Evolutionary conservation across 176 grass and related monocot species (phyloP), one percentile per base, ranked within the genome.

Genomic region (Aegilops tauschii): DNA sequence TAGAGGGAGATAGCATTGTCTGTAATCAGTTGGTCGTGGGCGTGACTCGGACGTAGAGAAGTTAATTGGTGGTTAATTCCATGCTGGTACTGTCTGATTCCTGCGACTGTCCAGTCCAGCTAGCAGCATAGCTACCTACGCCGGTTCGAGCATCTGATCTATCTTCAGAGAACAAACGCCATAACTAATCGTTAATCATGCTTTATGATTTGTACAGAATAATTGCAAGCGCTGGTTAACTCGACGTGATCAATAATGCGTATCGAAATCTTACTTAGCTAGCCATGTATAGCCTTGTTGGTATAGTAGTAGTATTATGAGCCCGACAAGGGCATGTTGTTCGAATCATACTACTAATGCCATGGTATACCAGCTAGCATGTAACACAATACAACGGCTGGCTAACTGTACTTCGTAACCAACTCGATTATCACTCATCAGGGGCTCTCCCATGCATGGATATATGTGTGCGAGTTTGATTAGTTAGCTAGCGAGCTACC

Each of bases 241-340:
- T 42, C 39, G 39, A 42, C 39, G 39, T 10, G 39, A 42, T 42
- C 39, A 0, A 42, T 42, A 42, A 42, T 70, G 63, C 2, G 4
- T 73, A 17, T 3, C 35, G 16, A 72, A 39, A 61, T 70, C 84
- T 35, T 80, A 70, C n/a, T 36, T 49, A 70, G 47, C 65, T 4
- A 44, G 42, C 42, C 42, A 44, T 44, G 42, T 44, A 11, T 36
- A 12, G 82, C 30, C 35, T 12, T 0, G 13, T 45, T 45, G 44
- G 44, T 45, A 40, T 9, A 42, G 40, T 1, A 3, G 9, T 4
- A 45, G 3, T 21, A 58, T 58, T 14, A 45, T 44, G 32, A 5
- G 39, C 7, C 39, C 68, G 78, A 81, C 78, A 81, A 47, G 12
- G 69, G 30, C 69, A 87, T 82, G 85, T 82, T 81, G n/a, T 73